These are phyloP conservation scores for Echium plantagineum DNA, from an alignment of 257 asterid genomes.

Conservation along the genomic window DNA sequence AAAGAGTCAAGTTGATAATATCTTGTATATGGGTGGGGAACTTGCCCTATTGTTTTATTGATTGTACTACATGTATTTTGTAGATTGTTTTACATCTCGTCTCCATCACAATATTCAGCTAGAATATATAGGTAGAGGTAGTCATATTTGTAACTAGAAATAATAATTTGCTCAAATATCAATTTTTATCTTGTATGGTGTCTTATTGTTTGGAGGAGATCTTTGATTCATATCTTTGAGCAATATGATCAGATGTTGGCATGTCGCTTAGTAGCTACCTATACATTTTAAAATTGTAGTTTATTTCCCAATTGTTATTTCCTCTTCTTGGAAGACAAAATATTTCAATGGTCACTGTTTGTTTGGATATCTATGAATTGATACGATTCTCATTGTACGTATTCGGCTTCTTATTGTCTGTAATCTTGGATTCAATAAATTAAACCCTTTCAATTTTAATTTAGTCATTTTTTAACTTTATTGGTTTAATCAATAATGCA, in stretches of 20 bases:
- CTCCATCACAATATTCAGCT: neutral
- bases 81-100: too few relatives aligned
- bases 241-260: constrained; percentile 5
- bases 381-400: constrained; percentile 3
- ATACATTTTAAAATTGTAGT: constrained; percentile 8
- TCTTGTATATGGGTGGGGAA: too few relatives aligned
- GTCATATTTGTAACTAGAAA: neutral
- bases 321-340: constrained; percentile 13
- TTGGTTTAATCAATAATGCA: too few relatives aligned
- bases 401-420: too few relatives aligned
- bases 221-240: constrained; percentile 38
- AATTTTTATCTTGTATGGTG: constrained; percentile 22
- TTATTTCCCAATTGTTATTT: neutral
- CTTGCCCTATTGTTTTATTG: too few relatives aligned
- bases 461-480: too few relatives aligned
- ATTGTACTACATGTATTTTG: too few relatives aligned
- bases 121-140: neutral
- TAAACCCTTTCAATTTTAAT: too few relatives aligned
- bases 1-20: too few relatives aligned
- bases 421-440: too few relatives aligned
- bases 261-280: constrained; percentile 19
- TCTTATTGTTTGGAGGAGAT: constrained; percentile 23
- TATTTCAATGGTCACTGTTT: constrained; percentile 9
- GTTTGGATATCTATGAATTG: constrained; percentile 10
- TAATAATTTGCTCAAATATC: neutral